Evolutionary conservation across 192 early-diverging fungal species (phyloP), one percentile per base, ranked within the genome.

Genomic region (Obelidium mucronatum): DNA sequence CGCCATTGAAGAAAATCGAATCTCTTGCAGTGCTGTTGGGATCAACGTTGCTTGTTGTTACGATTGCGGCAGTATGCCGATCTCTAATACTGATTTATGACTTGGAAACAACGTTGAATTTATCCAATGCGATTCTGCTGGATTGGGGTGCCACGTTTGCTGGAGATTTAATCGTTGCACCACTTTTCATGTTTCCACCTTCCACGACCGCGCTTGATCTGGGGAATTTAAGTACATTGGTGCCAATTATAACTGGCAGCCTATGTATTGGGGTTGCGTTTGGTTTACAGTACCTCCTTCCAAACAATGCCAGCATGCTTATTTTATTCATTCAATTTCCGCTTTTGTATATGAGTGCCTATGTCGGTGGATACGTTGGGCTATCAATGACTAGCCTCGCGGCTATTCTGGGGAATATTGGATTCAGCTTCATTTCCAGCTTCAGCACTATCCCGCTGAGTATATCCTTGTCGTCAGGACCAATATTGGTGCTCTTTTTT

Each of bases 81-180:
- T 54, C 69, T 6, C 28, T 72, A 13, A 26, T 72, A 17, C 17
- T 72, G 31, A 4, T 28, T 30, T 54, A 13, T 2, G 36, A 34
- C 15, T 2, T 5, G 53, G 53, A 36, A 58, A 58, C 53, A n/a
- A 22, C 69, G 0, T n/a, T 58, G 13, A 35, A n/a, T n/a, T 15
- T 72, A 3, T 22, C 69, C 6, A 19, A 72, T 34, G 34, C n/a
- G 5, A 13, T 72, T 58, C 54, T 72, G 13, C 17, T 72, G 53
- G 69, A 72, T 30, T 72, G 69, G 69, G 13, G 34, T 72, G 51
- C 69, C 24, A 72, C 34, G 6, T 54, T 42, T 55, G 48, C 52
- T 19, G 53, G 69, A 28, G 13, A 58, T 35, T 19, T 58, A 24
- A 54, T 58, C 24, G 2, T 72, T 36, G 69, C 26, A 44, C 51